Conservation (phyloP, 169 alveolate species). For the Babesia ovata region DNA sequence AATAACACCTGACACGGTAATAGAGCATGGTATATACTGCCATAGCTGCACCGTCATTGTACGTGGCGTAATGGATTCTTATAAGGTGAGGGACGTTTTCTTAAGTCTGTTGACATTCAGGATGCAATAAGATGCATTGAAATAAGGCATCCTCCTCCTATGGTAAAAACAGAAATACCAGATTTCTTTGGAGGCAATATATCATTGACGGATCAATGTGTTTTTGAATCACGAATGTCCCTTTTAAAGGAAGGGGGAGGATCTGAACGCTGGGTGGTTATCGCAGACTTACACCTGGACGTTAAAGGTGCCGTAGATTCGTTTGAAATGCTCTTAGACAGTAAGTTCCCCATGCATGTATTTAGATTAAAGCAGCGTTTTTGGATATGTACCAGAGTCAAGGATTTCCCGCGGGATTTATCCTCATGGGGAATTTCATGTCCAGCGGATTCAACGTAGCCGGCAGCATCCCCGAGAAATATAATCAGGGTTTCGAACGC, state of each 20-base stretch:
- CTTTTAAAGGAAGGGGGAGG: constrained; percentile 3
- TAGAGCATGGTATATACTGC: constrained; percentile 73
- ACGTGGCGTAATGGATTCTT: constrained; percentile 39
- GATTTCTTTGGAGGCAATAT: constrained; percentile 56
- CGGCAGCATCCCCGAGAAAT: constrained; percentile 9
- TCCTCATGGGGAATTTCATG: constrained; percentile 76
- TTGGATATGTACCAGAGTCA: constrained; percentile 50
- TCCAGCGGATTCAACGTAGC: constrained; percentile 39
- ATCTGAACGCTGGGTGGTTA: constrained; percentile 51
- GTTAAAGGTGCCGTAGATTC: constrained; percentile 5
- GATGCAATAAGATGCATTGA: constrained; percentile 68
- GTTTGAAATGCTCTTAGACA: constrained; percentile 39
- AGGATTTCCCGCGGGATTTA: constrained; percentile 72
- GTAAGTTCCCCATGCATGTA: constrained; percentile 1
- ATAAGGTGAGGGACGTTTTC: constrained; percentile 37
- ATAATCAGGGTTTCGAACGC: constrained; percentile 44
- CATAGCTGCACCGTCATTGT: constrained; percentile 70
- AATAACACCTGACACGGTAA: constrained; percentile 48
- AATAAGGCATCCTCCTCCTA: constrained; percentile 73
- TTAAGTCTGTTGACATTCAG: not conserved
- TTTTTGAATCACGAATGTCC: constrained; percentile 13
- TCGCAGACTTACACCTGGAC: constrained; percentile 56
- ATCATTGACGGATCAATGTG: not conserved
- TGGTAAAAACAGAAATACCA: constrained; percentile 26
- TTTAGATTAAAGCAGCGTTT: constrained; percentile 32